Evolutionary conservation across 2,329 filamentous ascomycete genomes (phyloP).

Genomic region (Colletotrichum cereale): DNA sequence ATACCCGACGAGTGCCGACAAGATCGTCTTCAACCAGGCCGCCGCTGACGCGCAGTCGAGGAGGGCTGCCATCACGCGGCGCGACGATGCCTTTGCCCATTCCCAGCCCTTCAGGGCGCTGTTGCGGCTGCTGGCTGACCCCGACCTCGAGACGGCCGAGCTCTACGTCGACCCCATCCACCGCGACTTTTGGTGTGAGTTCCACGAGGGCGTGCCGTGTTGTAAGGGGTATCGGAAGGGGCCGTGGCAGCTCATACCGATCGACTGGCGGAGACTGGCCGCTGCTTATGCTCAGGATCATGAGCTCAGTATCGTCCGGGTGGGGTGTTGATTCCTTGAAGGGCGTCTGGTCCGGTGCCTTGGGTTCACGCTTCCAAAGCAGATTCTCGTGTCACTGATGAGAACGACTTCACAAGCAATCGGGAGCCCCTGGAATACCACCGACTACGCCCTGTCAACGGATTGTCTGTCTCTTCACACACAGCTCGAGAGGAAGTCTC

Average conservation of each 20-base stretch:
- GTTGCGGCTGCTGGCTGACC: conserved; percentile 58
- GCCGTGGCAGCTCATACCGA: conserved; percentile 43
- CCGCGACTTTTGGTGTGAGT: conserved; percentile 56
- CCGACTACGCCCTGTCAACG: neutral
- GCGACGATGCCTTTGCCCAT: conserved; percentile 34
- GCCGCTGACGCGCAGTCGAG: conserved; percentile 32
- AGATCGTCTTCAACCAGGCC: conserved; percentile 14
- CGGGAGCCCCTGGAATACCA: too few relatives aligned
- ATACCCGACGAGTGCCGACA: conserved; percentile 30
- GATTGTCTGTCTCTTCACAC: neutral
- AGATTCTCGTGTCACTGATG: neutral
- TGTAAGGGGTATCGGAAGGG: conserved; percentile 19
- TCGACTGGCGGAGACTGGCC: conserved; percentile 51
- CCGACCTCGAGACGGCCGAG: conserved; percentile 56
- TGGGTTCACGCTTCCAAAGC: neutral
- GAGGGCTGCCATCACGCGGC: conserved; percentile 29
- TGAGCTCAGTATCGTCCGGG: conserved; percentile 39
- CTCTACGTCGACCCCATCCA: conserved; percentile 54
- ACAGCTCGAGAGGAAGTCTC: neutral
- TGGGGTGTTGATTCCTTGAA: conserved; percentile 18
- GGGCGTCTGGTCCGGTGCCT: neutral
- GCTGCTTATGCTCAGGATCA: conserved; percentile 42
- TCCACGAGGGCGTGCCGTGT: conserved; percentile 49
- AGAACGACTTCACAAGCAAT: neutral
- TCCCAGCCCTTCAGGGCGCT: conserved; percentile 46